Evolutionary conservation across 2,329 filamentous ascomycete genomes (phyloP).

Genomic region (Leptographium procerum): DNA sequence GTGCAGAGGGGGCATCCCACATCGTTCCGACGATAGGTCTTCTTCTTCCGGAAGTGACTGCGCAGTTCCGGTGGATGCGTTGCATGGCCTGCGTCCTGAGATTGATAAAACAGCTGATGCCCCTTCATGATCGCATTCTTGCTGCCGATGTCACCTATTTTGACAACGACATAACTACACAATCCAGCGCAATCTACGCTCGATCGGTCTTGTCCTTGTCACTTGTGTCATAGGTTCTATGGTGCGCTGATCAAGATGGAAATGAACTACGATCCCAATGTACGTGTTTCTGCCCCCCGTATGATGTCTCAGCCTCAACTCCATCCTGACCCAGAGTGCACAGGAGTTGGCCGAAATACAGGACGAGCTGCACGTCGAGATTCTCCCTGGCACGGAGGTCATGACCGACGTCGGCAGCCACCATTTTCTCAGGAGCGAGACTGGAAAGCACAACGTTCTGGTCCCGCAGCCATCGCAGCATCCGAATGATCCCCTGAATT

Average conservation of each 20-base stretch:
- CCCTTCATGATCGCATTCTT: too few species aligned
- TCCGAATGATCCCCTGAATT: constrained; percentile 37
- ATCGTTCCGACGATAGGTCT: too few species aligned
- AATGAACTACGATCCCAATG: not conserved
- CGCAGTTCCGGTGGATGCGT: too few species aligned
- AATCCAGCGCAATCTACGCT: too few species aligned
- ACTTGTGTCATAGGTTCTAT: too few species aligned
- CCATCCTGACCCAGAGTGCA: not conserved
- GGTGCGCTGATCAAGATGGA: not conserved
- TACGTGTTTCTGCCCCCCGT: not conserved
- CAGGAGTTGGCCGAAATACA: constrained; percentile 9
- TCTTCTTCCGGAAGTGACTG: too few species aligned
- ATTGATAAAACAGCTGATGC: too few species aligned
- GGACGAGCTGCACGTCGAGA: constrained; percentile 19
- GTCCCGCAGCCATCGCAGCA: constrained; percentile 36
- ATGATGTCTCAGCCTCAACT: not conserved
- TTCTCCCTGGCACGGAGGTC: constrained; percentile 26
- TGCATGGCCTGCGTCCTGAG: too few species aligned
- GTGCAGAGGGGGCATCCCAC: too few species aligned
- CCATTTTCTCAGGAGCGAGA: constrained; percentile 49
- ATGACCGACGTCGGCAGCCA: constrained; percentile 44
- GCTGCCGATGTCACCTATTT: too few species aligned
- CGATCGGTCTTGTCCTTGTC: too few species aligned
- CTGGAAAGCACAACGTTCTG: constrained; percentile 27
- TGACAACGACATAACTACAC: too few species aligned